Base-by-base conservation (phyloP, 192 early-diverging fungal species). In the Mycoemilia scoparia region DNA sequence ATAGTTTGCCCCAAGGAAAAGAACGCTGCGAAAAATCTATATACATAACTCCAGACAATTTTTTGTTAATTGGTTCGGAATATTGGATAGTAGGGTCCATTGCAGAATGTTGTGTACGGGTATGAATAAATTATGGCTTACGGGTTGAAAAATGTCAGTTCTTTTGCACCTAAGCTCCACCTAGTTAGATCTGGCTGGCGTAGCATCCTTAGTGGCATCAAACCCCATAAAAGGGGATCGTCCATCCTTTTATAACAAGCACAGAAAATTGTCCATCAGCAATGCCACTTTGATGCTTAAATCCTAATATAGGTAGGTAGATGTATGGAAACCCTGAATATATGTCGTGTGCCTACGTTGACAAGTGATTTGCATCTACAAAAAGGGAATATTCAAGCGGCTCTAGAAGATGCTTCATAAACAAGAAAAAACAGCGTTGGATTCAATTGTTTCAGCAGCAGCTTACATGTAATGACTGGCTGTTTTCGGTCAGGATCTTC, bases 81-180 rank as follows among this genome's bases (percentile, higher is more conserved):
- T n/a, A n/a, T n/a, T n/a, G n/a, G n/a, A n/a, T n/a, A n/a, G n/a
- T n/a, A n/a, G n/a, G n/a, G n/a, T n/a, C n/a, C n/a, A n/a, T n/a
- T n/a, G n/a, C n/a, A n/a, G n/a, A n/a, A n/a, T n/a, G n/a, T n/a
- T n/a, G n/a, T n/a, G n/a, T n/a, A n/a, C n/a, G n/a, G n/a, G n/a
- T n/a, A n/a, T n/a, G n/a, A n/a, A 82, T n/a, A n/a, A n/a, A n/a
- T n/a, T n/a, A n/a, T n/a, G n/a, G n/a, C n/a, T n/a, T n/a, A 20
- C 65, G 67, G 54, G 47, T 66, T 81, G 16, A 63, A 73, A 58
- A 77, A 92, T 30, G 82, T 79, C 13, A 88, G 72, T 43, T 92
- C 85, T 35, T 72, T 71, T 5, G 88, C 84, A n/a, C 84, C 82
- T 24, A 92, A 56, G 5, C 78, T 75, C 81, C 83, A 88, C 24